These are phyloP conservation scores for Starmerella sirachaensis DNA, from an alignment of 805 yeast species.

Conservation along the genomic window DNA sequence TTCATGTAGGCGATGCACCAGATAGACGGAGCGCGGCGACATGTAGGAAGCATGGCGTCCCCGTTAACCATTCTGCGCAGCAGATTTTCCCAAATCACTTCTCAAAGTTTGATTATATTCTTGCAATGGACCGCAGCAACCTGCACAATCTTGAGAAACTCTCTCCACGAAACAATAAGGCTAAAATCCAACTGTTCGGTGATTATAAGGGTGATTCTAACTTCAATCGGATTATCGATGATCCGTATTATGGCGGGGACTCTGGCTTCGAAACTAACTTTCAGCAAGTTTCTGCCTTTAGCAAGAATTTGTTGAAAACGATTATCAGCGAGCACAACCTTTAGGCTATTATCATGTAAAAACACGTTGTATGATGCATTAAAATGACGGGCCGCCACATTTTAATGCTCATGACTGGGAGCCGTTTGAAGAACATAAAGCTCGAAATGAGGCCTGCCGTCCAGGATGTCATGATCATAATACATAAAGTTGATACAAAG, in stretches of 20 bases:
- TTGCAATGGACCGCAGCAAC: conserved; percentile 46
- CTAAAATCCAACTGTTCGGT: conserved; percentile 58
- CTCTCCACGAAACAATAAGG: conserved; percentile 41
- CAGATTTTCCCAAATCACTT: conserved; percentile 63
- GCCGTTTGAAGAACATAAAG: too few relatives aligned
- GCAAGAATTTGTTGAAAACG: conserved; percentile 48
- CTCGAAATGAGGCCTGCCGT: too few relatives aligned
- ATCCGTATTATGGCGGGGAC: conserved; percentile 85
- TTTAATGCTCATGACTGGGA: too few relatives aligned
- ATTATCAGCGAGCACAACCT: conserved; percentile 12
- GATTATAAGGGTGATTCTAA: conserved; percentile 52
- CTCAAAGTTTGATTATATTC: conserved; percentile 41
- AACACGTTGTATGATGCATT: background rate
- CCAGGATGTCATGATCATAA: too few relatives aligned
- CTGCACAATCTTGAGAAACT: conserved; percentile 25
- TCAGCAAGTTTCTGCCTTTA: conserved; percentile 61
- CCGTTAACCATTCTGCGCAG: conserved; percentile 65
- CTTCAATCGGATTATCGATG: conserved; percentile 54
- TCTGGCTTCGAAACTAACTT: conserved; percentile 74
- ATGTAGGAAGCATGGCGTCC: conserved; percentile 59
- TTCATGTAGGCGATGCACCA: conserved; percentile 73
- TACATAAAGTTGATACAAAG: too few relatives aligned
- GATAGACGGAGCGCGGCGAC: conserved; percentile 61
- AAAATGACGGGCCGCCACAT: background rate
- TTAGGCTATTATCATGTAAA: background rate